Base-by-base conservation (phyloP, 2,329 filamentous ascomycete species). In the Arachnomyces sp. region DNA sequence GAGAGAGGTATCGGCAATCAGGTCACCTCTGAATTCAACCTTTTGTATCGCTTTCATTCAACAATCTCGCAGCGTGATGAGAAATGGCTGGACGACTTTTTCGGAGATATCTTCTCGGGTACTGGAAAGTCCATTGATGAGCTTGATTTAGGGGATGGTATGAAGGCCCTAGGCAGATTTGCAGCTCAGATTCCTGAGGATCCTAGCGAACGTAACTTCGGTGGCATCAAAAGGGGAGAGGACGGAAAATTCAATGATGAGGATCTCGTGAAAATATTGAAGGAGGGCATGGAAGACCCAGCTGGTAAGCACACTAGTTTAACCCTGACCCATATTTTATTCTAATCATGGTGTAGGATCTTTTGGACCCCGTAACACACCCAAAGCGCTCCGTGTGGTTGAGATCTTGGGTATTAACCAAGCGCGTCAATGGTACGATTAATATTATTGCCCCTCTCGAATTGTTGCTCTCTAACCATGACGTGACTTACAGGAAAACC, bases 371-470 rank as follows among this genome's bases (percentile, higher is more conserved):
- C 77, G 78, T 8, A 84, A 85, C 44, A 81, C 90, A 0, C 86
- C 86, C 0, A 69, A 76, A 7, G 74, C 80, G 13, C 77, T 92
- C 73, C 78, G 79, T 46, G 76, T 80, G 1, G 75, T 92, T 16
- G 86, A 92, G 60, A 83, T 89, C 31, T 66, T 90, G 3, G 86
- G 85, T 25, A 90, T 92, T 38, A 70, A 85, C 31, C 84, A 87
- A 45, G 81, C 82, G 4, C 73, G 86, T 18, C 74, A 77, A 45
- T 92, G 86, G 86, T 45, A 44, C 41, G 31, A 42, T 40, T n/a
- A 43, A 32, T 12, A 29, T 31, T 21, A n/a, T 12, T 30, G 17
- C 31, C 25, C 13, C 25, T 31, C 31, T 14, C 30, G 21, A 4
- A 29, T 31, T 7, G 21, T 9, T 25, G 6, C 15, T 30, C 36